phyloP scores from a whole-genome alignment of 2,329 filamentous ascomycete species.

The Diaporthe sp. region DNA sequence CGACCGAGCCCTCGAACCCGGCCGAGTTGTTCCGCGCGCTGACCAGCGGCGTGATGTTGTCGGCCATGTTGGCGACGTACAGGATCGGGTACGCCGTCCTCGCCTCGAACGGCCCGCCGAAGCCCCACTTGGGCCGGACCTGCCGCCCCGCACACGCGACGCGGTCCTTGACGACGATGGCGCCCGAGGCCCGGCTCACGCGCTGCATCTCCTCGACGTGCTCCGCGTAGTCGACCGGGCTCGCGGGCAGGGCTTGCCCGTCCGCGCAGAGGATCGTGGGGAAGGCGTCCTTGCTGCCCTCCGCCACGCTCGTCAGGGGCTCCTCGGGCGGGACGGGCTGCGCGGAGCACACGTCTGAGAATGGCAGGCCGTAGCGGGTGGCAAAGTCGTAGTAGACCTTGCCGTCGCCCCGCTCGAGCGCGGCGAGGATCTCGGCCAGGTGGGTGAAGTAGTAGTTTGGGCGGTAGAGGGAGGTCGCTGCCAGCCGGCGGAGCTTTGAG shows the following conservation, averaged over 20 bases:
- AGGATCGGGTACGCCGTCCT: slow-evolving; percentile 58
- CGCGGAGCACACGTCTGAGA: slow-evolving; percentile 48
- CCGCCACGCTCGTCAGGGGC: slow-evolving; percentile 48
- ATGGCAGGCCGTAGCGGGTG: slow-evolving; percentile 35
- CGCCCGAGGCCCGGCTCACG: slow-evolving; percentile 59
- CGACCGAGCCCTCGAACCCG: slow-evolving; percentile 59
- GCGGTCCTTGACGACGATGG: slow-evolving; percentile 57
- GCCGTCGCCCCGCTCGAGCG: slow-evolving; percentile 60
- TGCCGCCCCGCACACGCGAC: slow-evolving; percentile 56
- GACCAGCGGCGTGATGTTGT: slow-evolving; percentile 61
- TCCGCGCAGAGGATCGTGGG: slow-evolving; percentile 63
- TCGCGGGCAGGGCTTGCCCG: slow-evolving; percentile 48
- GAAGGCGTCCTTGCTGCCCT: slow-evolving; percentile 57
- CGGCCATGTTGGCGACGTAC: slow-evolving; percentile 57
- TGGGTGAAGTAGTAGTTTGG: slow-evolving; percentile 57
- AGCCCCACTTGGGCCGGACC: slow-evolving; percentile 56
- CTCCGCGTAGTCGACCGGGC: slow-evolving; percentile 51
- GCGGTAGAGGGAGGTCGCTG: slow-evolving; percentile 59
- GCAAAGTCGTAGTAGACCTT: slow-evolving; percentile 56
- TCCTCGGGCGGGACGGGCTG: slow-evolving; percentile 50
- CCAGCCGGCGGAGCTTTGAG: slow-evolving; percentile 59
- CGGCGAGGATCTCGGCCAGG: slow-evolving; percentile 59
- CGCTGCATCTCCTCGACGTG: slow-evolving; percentile 51
- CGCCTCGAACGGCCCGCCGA: slow-evolving; percentile 49
- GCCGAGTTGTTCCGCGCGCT: slow-evolving; percentile 59